Evolutionary conservation across 2,329 filamentous ascomycete species (phyloP), one percentile per base, ranked within the genome.

Genomic region (Aspergillus aculeatinus): DNA sequence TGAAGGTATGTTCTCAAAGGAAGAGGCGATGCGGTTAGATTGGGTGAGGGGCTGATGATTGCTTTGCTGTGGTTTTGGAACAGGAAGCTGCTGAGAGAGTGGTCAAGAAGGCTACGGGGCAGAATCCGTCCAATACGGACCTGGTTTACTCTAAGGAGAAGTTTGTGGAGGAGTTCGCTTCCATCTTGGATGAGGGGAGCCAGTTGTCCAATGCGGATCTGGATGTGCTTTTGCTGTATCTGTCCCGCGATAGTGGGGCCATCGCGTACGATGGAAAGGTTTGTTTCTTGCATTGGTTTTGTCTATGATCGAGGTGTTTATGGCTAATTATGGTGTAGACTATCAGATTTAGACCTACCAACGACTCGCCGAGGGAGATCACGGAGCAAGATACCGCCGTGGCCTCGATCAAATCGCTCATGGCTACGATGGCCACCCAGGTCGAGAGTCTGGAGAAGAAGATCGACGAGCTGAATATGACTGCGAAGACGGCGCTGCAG

Each of bases 371-470:
- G 1, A 66, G 72, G 12, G 76, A 81, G 1, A 88, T 98, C 64
- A 90, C 90, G 0, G 80, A 87, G 59, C 89, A 96, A 68, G 95
- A 99, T 76, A 80, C 82, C 4, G 89, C 91, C 0, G 91, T 97
- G 63, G 92, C 92, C 1, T 89, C 89, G 54, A 82, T 99, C 16
- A 87, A 89, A 62, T 84, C 87, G 21, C 87, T 96, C 62, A 88
- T 92, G 16, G 76, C 83, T 7, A 82, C 87, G 0, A 82, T 98
- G 44, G 84, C 82, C 54, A 79, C 78, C 10, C 89, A 92, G 62
- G 81, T 95, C 53, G 83, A 88, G 2, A 82, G 84, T 29, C 81
- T 97, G 4, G 81, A 83, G 33, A 69, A 76, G 2, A 83, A 82
- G 54, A 81, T 88, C 54, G 70, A 74, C 0, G 73, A 77, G 9